Conservation (phyloP, 495 filamentous ascomycete genomes). For the Penicillium parvum region DNA sequence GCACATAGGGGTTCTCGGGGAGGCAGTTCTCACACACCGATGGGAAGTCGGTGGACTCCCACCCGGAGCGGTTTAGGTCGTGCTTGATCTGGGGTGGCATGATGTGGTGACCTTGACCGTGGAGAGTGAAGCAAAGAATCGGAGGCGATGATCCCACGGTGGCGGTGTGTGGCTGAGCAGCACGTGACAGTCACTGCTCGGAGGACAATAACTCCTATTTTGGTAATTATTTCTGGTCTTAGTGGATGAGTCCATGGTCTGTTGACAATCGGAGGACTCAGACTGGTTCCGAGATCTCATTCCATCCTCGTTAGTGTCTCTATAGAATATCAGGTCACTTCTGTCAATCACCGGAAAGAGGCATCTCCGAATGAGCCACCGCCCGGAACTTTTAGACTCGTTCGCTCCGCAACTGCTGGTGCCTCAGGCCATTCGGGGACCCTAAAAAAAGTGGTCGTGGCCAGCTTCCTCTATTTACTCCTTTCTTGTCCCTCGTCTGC, state of each 20-base stretch:
- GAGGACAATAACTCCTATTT: too few species aligned
- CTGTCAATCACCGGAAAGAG: constrained; percentile 6
- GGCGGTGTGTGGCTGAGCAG: constrained; percentile 16
- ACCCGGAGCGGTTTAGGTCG: constrained; percentile 92
- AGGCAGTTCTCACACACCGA: constrained; percentile 74
- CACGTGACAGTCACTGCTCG: too few species aligned
- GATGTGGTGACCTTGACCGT: constrained; percentile 5
- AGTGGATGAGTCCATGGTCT: background rate
- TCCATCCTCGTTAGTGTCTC: background rate
- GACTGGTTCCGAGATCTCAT: background rate
- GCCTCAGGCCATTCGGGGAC: too few species aligned
- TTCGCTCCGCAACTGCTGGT: constrained; percentile 16
- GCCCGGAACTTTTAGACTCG: constrained; percentile 10
- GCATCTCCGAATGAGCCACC: constrained; percentile 20
- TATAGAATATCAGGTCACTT: constrained; percentile 16
- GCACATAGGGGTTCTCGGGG: constrained; percentile 94
- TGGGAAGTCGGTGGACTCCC: constrained; percentile 82
- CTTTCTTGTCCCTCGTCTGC: constrained; percentile 1
- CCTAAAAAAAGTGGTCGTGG: constrained; percentile 21
- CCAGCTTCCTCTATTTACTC: background rate
- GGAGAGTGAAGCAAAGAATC: background rate
- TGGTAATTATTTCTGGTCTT: background rate
- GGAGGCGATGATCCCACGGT: constrained; percentile 12
- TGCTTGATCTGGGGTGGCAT: constrained; percentile 77
- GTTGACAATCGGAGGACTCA: background rate